Evolutionary conservation across 2,329 filamentous ascomycete genomes (phyloP).

Genomic region (Macroventuria anomochaeta): DNA sequence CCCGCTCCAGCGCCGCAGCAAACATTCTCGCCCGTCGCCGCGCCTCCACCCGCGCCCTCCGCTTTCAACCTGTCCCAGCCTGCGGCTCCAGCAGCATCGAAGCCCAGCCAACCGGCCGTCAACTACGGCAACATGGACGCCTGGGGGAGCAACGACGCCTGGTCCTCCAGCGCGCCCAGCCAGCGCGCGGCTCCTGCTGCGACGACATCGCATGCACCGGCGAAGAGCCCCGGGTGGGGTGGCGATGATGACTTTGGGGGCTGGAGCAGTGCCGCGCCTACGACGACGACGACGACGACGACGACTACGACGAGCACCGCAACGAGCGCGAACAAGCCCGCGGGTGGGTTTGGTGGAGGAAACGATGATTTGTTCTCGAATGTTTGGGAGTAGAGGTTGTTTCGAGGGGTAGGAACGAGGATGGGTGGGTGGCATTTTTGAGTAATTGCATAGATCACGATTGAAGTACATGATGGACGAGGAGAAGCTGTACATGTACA

Average conservation of each 20-base stretch:
- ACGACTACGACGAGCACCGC: conserved; percentile 49
- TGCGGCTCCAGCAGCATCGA: conserved; percentile 37
- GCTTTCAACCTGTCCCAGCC: conserved; percentile 66
- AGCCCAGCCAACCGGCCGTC: conserved; percentile 42
- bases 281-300: conserved; percentile 60
- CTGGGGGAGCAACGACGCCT: conserved; percentile 84
- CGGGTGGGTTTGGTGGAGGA: conserved; percentile 61
- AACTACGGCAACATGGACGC: conserved; percentile 68
- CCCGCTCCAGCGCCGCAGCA: conserved; percentile 33
- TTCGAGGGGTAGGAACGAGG: not conserved
- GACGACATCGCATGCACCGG: conserved; percentile 48
- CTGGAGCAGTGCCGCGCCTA: conserved; percentile 79
- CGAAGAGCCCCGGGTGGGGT: conserved; percentile 62
- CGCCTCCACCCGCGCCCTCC: conserved; percentile 50
- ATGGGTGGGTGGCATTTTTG: not conserved
- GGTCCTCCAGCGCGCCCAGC: conserved; percentile 70
- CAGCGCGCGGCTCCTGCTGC: conserved; percentile 49
- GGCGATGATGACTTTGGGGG: conserved; percentile 90
- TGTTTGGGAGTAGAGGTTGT: conserved; percentile 82
- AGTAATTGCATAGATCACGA: conserved; percentile 18
- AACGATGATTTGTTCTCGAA: conserved; percentile 91
- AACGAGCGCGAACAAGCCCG: conserved; percentile 52
- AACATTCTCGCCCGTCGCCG: conserved; percentile 35
- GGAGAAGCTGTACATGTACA: conserved; percentile 1
- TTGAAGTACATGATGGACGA: not conserved